Percentiles rank a stretch among this genome's conserved stretches.
Evolutionary conservation across 1,284 basidiomycete genomes (phyloP).

Genomic region (Caloboletus inedulis): DNA sequence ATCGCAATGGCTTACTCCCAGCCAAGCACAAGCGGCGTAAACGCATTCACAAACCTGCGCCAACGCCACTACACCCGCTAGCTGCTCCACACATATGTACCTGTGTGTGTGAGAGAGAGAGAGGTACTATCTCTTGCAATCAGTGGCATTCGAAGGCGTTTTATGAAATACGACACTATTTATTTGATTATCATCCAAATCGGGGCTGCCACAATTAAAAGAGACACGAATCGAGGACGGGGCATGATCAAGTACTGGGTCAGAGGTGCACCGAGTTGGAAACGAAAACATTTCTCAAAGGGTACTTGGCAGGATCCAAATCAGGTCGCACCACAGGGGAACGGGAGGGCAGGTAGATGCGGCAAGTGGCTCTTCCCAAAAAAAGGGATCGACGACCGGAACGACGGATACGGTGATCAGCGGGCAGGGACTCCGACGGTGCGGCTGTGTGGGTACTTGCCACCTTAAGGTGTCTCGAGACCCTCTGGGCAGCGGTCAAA

Average conservation of each 20-base stretch:
- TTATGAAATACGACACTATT: not conserved
- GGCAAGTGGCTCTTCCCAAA: not conserved
- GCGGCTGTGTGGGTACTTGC: too few relatives aligned
- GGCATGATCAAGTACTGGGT: not conserved
- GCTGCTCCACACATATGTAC: not conserved
- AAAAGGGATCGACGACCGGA: too few relatives aligned
- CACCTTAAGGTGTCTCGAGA: too few relatives aligned
- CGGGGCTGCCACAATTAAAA: not conserved
- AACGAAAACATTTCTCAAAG: not conserved
- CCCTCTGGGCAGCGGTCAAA: too few relatives aligned
- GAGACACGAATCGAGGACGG: not conserved
- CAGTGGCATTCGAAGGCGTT: constrained; percentile 1
- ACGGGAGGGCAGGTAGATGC: too few relatives aligned
- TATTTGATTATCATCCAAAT: not conserved
- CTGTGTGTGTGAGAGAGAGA: not conserved
- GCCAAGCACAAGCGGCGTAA: not conserved
- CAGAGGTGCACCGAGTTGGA: not conserved
- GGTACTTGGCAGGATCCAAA: not conserved
- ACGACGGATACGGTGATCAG: too few relatives aligned
- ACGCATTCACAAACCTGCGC: not conserved
- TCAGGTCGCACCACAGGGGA: too few relatives aligned
- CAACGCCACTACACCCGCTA: not conserved
- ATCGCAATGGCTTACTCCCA: not conserved
- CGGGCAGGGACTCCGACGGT: too few relatives aligned
- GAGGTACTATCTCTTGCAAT: constrained; percentile 10